Conservation (phyloP, 371 early-diverging fungal genomes). For the Mortierella sp. region DNA sequence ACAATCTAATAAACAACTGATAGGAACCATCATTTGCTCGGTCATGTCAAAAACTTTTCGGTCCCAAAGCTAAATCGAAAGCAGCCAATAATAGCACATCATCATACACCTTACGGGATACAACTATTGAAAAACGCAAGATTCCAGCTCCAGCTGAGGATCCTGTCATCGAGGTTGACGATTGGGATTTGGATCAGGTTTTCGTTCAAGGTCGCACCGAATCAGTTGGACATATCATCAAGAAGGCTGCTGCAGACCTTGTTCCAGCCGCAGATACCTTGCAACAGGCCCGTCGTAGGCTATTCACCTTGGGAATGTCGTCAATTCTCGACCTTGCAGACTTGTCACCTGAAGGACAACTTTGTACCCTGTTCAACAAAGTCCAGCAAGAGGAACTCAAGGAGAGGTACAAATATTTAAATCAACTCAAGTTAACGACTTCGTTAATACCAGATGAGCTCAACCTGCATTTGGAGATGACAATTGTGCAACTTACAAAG, state of each 20-base stretch:
- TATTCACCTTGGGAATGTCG: background rate
- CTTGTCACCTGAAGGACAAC: background rate
- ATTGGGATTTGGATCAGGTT: background rate
- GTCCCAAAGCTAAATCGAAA: no score
- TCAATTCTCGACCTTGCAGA: conserved; percentile 6
- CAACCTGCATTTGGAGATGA: no score
- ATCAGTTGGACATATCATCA: background rate
- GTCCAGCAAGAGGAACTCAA: no score
- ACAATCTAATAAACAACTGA: no score
- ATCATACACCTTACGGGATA: no score
- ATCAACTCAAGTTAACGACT: no score
- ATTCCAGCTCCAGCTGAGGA: background rate
- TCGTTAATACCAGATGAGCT: background rate
- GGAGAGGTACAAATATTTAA: no score
- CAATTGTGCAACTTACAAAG: background rate
- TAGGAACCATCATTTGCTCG: no score
- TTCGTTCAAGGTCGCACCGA: background rate
- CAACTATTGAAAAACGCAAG: background rate
- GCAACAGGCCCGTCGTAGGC: no score
- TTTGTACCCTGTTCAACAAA: no score
- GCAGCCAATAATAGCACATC: no score
- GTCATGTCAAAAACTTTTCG: no score
- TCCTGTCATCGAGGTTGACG: background rate
- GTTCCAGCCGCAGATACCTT: background rate
- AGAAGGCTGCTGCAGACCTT: conserved; percentile 1